Percentiles rank a stretch among this genome's conserved stretches.
Conservation (phyloP, 495 filamentous ascomycete genomes). For the Mytilinidion resinicola region DNA sequence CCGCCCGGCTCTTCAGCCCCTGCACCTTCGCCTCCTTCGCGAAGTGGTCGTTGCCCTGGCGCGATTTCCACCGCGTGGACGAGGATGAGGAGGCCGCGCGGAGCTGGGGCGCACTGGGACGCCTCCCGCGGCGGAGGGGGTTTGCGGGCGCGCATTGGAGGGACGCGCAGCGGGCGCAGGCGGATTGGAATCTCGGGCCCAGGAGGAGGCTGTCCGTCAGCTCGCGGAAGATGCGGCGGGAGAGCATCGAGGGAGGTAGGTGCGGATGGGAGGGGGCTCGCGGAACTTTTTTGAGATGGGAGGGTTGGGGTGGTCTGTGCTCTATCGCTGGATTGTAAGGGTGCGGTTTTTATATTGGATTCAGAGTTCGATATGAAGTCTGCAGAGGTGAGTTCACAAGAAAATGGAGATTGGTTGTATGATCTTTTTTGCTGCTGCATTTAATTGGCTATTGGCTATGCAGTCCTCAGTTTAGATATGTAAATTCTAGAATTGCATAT, state of each 20-base stretch:
- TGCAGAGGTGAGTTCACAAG: too few species aligned
- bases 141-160: conserved; percentile 5
- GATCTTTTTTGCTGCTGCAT: too few species aligned
- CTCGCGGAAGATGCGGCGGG: conserved; percentile 26
- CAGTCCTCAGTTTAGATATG: too few species aligned
- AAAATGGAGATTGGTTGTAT: too few species aligned
- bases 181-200: not conserved
- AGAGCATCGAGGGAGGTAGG: conserved; percentile 24
- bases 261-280: not conserved
- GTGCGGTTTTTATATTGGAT: too few species aligned
- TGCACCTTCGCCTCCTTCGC: conserved; percentile 64
- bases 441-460: too few species aligned
- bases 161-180: conserved; percentile 3
- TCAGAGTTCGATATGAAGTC: too few species aligned
- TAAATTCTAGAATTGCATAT: too few species aligned
- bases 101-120: not conserved
- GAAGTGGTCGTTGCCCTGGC: conserved; percentile 66
- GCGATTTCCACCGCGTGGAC: conserved; percentile 72
- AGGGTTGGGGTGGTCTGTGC: not conserved
- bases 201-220: conserved; percentile 26
- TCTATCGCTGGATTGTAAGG: too few species aligned
- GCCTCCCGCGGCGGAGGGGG: not conserved
- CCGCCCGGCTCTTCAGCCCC: conserved; percentile 80
- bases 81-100: conserved; percentile 49
- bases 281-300: not conserved